Evolutionary conservation across 1,284 basidiomycete genomes (phyloP).

Genomic region (Puccinia triticina): DNA sequence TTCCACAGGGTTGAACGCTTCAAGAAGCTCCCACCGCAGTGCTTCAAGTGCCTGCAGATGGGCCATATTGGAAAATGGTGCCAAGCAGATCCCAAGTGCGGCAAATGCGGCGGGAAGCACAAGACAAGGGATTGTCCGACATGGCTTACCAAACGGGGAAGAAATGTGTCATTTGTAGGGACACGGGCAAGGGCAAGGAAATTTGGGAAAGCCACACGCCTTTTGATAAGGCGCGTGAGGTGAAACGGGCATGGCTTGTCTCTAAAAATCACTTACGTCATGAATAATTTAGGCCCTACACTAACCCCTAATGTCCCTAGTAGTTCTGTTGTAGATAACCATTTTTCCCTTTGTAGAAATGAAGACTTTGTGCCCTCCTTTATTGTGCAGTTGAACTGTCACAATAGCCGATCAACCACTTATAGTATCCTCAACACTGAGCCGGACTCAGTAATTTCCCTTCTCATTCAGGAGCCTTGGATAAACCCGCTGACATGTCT

Average conservation of each 20-base stretch:
- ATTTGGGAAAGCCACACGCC: neutral
- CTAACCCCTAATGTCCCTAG: neutral
- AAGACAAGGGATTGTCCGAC: neutral
- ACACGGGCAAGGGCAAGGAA: neutral
- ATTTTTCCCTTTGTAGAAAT: neutral
- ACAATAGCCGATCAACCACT: neutral
- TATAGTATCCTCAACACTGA: no score
- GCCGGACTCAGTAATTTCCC: no score
- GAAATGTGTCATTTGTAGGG: neutral
- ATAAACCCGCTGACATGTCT: no score
- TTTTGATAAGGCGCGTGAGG: slow-evolving; percentile 7
- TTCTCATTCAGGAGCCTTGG: no score
- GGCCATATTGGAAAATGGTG: slow-evolving; percentile 30
- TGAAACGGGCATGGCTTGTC: neutral
- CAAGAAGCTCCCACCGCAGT: neutral
- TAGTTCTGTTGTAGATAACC: neutral
- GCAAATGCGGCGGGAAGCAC: neutral
- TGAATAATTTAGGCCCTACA: slow-evolving; percentile 3
- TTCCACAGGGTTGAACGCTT: neutral
- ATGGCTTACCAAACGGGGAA: neutral
- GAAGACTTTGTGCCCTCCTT: neutral
- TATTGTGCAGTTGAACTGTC: neutral
- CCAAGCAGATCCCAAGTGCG: neutral
- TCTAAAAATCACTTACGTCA: neutral
- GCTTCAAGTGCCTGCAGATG: slow-evolving; percentile 25